Conservation (phyloP, 129 eudicot genomes). For the Dittrichia graveolens region DNA sequence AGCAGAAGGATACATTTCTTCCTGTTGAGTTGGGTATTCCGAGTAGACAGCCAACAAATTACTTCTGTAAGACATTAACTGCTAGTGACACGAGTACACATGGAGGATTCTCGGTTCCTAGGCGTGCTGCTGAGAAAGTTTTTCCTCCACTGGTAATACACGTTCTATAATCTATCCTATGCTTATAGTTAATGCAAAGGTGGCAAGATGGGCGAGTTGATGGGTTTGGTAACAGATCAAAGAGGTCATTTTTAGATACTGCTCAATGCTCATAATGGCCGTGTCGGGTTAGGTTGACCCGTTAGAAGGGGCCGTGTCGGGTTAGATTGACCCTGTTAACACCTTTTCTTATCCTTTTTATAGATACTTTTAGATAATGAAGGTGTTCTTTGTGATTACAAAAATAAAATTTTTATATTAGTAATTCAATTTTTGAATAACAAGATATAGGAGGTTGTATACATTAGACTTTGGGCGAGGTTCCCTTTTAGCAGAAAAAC, state of each 20-base stretch:
- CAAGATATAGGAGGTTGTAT: background rate
- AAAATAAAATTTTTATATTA: background rate
- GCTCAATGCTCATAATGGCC: background rate
- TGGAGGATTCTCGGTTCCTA: slow-evolving; percentile 98
- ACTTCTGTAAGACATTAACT: slow-evolving; percentile 93
- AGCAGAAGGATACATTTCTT: slow-evolving; percentile 93
- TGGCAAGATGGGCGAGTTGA: background rate
- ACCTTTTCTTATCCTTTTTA: background rate
- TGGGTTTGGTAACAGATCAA: background rate
- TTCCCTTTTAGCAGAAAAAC: background rate
- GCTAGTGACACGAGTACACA: slow-evolving; percentile 99
- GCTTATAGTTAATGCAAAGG: background rate
- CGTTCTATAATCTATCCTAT: background rate
- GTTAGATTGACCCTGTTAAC: too few relatives aligned
- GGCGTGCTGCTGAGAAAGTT: slow-evolving; percentile 99
- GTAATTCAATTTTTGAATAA: background rate
- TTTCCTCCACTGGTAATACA: slow-evolving; percentile 82
- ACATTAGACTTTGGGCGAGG: too few relatives aligned
- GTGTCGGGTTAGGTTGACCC: background rate
- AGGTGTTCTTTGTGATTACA: background rate
- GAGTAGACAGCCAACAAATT: slow-evolving; percentile 90
- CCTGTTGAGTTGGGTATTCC: slow-evolving; percentile 92
- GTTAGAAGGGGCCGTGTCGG: too few relatives aligned
- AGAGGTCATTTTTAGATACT: background rate
- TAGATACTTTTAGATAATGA: background rate